phyloP scores from a whole-genome alignment of 148 eudicot genomes.

The Chenopodium berlandieri region DNA sequence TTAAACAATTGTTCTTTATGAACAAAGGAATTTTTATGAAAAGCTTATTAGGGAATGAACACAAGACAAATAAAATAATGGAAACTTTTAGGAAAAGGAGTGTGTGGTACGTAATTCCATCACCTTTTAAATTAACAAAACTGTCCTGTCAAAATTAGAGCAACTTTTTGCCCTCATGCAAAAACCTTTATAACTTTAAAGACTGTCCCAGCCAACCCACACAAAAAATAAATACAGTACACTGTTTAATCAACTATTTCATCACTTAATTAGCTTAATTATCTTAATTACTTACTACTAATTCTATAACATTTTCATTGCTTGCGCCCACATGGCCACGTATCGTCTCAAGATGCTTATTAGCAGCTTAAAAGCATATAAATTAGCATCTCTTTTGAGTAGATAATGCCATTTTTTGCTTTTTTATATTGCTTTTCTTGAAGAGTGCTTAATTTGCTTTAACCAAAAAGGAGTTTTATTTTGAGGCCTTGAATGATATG shows the following conservation, averaged over 20 bases:
- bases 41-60: slow-evolving; percentile 26
- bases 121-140: slow-evolving; percentile 59
- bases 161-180: slow-evolving; percentile 52
- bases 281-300: slow-evolving; percentile 16
- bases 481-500: not conserved
- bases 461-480: slow-evolving; percentile 31
- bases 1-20: not conserved
- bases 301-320: slow-evolving; percentile 21
- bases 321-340: slow-evolving; percentile 54
- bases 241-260: slow-evolving; percentile 20
- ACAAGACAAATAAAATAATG: slow-evolving; percentile 41
- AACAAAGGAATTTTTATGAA: not conserved
- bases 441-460: slow-evolving; percentile 47
- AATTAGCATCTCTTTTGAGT: slow-evolving; percentile 57
- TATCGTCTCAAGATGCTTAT: slow-evolving; percentile 52
- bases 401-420: slow-evolving; percentile 74
- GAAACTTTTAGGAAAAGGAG: slow-evolving; percentile 68
- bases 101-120: slow-evolving; percentile 71
- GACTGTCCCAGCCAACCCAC: slow-evolving; percentile 33
- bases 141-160: slow-evolving; percentile 68
- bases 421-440: slow-evolving; percentile 44
- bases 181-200: slow-evolving; percentile 44
- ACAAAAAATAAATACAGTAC: slow-evolving; percentile 14
- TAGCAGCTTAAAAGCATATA: slow-evolving; percentile 56
- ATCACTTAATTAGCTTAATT: slow-evolving; percentile 9